Evolutionary conservation across 768 basidiomycete genomes (phyloP), one percentile per base, ranked within the genome.

Genomic region (Boletus rex-veris): DNA sequence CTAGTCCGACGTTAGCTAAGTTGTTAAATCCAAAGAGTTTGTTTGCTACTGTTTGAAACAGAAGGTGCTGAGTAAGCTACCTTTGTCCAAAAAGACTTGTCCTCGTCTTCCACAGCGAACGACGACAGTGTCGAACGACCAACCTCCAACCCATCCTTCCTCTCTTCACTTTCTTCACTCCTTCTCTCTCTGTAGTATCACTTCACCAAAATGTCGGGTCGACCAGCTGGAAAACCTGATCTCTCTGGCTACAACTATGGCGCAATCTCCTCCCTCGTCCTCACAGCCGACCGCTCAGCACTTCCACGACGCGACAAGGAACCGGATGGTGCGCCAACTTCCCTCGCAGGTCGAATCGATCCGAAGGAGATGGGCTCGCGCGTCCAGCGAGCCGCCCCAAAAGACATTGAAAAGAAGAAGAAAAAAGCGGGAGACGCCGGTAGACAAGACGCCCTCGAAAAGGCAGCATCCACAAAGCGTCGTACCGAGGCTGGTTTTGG

Each of bases 231-330:
- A 55, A 90, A 87, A 75, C 86, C 83, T 48, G 92, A 96, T 72
- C 73, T 90, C 63, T 92, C 91, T 57, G 85, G 84, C 41, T 98
- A 94, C 83, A 97, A 97, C 77, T 98, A 98, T 80, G 85, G 88
- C 43, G 91, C 91, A 50, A 95, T 98, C 67, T 92, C 92, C 28
- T 94, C 92, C 19, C 81, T 98, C 41, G 96, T 98, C 42, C 79
- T 98, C 65, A 94, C 90, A n/a, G 92, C 96, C 12, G 88, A 92
- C 74, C 78, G 86, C 50, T 88, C 89, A 48, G 81, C 79, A 2
- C 74, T 92, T 47, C 90, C 90, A 18, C 81, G 92, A 44, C 80
- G 94, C 58, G 92, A 95, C 79, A 90, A 90, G 74, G 96, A 99
- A 70, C 95, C 95, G 7, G 94, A 97, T 77, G 96, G 97, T 58